Evolutionary conservation across 495 filamentous ascomycete genomes (phyloP).

Genomic region (Aspergillus bridgeri): DNA sequence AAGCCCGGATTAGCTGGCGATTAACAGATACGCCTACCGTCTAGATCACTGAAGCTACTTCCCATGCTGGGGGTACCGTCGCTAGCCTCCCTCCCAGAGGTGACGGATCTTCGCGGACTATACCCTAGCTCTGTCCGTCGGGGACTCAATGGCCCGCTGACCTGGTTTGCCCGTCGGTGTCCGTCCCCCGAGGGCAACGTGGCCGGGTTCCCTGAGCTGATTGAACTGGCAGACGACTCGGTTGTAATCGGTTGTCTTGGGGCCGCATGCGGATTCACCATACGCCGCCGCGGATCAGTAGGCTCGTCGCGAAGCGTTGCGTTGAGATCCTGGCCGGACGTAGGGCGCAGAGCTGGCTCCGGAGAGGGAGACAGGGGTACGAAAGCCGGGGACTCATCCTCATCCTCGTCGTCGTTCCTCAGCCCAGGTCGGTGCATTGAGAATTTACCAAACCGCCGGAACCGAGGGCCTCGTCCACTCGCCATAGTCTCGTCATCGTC

Average conservation of each 20-base stretch:
- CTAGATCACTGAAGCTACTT: slow-evolving; percentile 94
- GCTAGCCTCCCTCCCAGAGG: slow-evolving; percentile 63
- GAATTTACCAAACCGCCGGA: slow-evolving; percentile 39
- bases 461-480: slow-evolving; percentile 23
- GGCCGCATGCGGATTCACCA: slow-evolving; percentile 22
- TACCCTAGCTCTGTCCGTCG: slow-evolving; percentile 33
- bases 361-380: slow-evolving; percentile 56
- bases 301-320: slow-evolving; percentile 58
- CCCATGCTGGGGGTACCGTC: slow-evolving; percentile 95
- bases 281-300: slow-evolving; percentile 34
- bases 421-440: slow-evolving; percentile 35
- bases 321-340: slow-evolving; percentile 49
- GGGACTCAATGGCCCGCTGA: slow-evolving; percentile 41
- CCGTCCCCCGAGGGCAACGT: slow-evolving; percentile 19
- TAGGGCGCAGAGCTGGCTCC: slow-evolving; percentile 21
- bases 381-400: slow-evolving; percentile 65
- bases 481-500: slow-evolving; percentile 55
- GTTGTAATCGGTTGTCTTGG: slow-evolving; percentile 46
- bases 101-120: slow-evolving; percentile 50
- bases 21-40: slow-evolving; percentile 57
- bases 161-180: slow-evolving; percentile 18
- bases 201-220: slow-evolving; percentile 39
- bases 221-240: slow-evolving; percentile 61
- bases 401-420: slow-evolving; percentile 42
- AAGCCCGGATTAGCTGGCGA: not conserved